phyloP scores from a whole-genome alignment of 2,329 filamentous ascomycete species.

The Polychaeton citri region DNA sequence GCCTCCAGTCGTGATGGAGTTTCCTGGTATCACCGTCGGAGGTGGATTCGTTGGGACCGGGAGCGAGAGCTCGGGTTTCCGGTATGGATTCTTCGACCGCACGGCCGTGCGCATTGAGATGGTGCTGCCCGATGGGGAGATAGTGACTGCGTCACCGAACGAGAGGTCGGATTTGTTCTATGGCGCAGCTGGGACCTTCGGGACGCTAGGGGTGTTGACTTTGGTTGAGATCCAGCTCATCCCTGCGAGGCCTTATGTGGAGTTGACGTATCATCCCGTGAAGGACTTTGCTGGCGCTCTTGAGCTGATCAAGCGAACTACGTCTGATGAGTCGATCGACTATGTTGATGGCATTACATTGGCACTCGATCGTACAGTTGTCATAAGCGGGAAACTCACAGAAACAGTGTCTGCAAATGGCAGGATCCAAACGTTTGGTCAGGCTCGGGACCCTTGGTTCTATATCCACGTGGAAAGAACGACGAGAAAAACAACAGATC shows the following conservation, averaged over 20 bases:
- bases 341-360: constrained; percentile 61
- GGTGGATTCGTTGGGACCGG: constrained; percentile 54
- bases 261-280: constrained; percentile 35
- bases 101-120: constrained; percentile 51
- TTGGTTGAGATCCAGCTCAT: constrained; percentile 37
- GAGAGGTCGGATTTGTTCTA: constrained; percentile 48
- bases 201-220: constrained; percentile 54
- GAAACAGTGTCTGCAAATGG: constrained; percentile 28
- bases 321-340: constrained; percentile 33
- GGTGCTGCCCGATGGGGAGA: constrained; percentile 46
- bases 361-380: constrained; percentile 38
- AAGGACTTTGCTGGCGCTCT: constrained; percentile 29
- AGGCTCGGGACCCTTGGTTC: constrained; percentile 55
- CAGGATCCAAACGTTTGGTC: constrained; percentile 37
- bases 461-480: constrained; percentile 51
- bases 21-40: constrained; percentile 55
- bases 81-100: constrained; percentile 52
- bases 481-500: constrained; percentile 6
- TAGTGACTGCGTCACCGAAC: constrained; percentile 41
- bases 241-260: constrained; percentile 34
- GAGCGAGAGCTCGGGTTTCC: constrained; percentile 54
- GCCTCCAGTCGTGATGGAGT: constrained; percentile 56
- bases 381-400: constrained; percentile 48
- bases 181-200: constrained; percentile 52
- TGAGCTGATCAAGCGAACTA: constrained; percentile 29